These are phyloP conservation scores for Haplosporangium gracile DNA, from an alignment of 192 early-diverging fungal species.

Conservation along the genomic window DNA sequence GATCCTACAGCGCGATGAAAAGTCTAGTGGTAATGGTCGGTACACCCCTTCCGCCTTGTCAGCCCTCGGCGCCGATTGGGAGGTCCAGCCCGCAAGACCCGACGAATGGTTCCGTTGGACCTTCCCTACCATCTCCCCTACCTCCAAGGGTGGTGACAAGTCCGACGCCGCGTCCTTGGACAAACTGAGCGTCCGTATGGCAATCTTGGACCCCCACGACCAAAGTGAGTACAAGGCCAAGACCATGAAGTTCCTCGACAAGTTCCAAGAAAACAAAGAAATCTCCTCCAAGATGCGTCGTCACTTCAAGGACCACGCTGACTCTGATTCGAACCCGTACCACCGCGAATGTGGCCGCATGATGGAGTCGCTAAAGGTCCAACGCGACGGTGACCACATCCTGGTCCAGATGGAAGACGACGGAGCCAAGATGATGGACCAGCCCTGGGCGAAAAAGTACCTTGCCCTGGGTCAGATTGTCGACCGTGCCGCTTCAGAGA, in stretches of 20 bases:
- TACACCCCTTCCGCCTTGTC: slow-evolving; percentile 13
- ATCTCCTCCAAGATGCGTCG: not conserved
- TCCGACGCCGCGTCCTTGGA: slow-evolving; percentile 17
- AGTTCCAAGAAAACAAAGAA: slow-evolving; percentile 9
- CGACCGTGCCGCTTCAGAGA: slow-evolving; percentile 36
- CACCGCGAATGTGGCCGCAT: not conserved
- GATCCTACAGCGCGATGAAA: slow-evolving; percentile 26
- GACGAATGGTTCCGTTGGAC: slow-evolving; percentile 49
- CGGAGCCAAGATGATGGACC: slow-evolving; percentile 36
- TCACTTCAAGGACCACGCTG: not conserved
- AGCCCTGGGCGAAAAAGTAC: slow-evolving; percentile 34
- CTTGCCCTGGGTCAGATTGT: slow-evolving; percentile 35
- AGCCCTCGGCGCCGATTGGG: slow-evolving; percentile 28
- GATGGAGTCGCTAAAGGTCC: slow-evolving; percentile 12
- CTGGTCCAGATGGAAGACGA: slow-evolving; percentile 36
- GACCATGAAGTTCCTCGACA: slow-evolving; percentile 23
- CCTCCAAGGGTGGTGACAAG: not conserved
- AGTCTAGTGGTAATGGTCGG: not conserved
- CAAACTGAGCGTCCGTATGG: slow-evolving; percentile 34
- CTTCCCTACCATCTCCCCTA: slow-evolving; percentile 10
- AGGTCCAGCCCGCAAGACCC: slow-evolving; percentile 18
- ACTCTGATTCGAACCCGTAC: not conserved
- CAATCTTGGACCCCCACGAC: slow-evolving; percentile 40
- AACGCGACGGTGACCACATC: slow-evolving; percentile 23
- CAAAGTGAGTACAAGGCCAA: slow-evolving; percentile 20